Evolutionary conservation across 2,329 filamentous ascomycete genomes (phyloP).

Genomic region (Aotearoamyces nothofagi): DNA sequence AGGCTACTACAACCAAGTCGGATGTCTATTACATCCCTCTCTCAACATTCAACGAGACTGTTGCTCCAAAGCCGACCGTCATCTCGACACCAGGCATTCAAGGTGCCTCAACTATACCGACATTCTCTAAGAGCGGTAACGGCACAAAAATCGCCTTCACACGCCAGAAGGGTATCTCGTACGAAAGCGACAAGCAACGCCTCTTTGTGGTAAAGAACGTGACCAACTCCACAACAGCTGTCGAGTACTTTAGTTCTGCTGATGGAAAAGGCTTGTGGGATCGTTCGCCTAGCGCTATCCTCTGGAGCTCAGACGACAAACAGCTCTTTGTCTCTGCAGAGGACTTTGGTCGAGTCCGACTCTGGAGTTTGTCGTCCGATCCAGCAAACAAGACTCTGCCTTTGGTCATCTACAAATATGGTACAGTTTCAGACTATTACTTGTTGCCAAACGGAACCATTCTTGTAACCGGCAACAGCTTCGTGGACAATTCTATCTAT

Average conservation of each 20-base stretch:
- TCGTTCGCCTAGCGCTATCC: slow-evolving; percentile 32
- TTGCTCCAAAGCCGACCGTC: slow-evolving; percentile 29
- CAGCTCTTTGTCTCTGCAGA: slow-evolving; percentile 57
- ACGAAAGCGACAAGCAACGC: slow-evolving; percentile 65
- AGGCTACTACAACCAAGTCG: slow-evolving; percentile 63
- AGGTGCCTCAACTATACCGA: slow-evolving; percentile 26
- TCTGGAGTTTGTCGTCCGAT: slow-evolving; percentile 43
- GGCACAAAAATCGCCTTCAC: slow-evolving; percentile 57
- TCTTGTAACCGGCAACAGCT: slow-evolving; percentile 45
- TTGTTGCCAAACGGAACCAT: too few species aligned
- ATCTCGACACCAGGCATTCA: slow-evolving; percentile 10
- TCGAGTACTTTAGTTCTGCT: slow-evolving; percentile 41
- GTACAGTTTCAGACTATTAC: too few species aligned
- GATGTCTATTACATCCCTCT: slow-evolving; percentile 64
- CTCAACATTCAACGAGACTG: slow-evolving; percentile 37
- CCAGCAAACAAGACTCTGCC: slow-evolving; percentile 26
- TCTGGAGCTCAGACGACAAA: slow-evolving; percentile 41
- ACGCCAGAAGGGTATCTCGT: slow-evolving; percentile 58
- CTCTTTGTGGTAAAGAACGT: slow-evolving; percentile 49
- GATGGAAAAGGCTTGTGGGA: slow-evolving; percentile 48
- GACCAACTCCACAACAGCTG: slow-evolving; percentile 32
- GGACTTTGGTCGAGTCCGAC: slow-evolving; percentile 40
- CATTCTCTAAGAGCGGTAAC: slow-evolving; percentile 61
- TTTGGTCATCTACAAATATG: too few species aligned
- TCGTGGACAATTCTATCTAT: slow-evolving; percentile 57